Percentiles rank a stretch among this genome's conserved stretches.
Evolutionary conservation across 352 stramenopile species (phyloP).

Genomic region (Phytophthora pini): DNA sequence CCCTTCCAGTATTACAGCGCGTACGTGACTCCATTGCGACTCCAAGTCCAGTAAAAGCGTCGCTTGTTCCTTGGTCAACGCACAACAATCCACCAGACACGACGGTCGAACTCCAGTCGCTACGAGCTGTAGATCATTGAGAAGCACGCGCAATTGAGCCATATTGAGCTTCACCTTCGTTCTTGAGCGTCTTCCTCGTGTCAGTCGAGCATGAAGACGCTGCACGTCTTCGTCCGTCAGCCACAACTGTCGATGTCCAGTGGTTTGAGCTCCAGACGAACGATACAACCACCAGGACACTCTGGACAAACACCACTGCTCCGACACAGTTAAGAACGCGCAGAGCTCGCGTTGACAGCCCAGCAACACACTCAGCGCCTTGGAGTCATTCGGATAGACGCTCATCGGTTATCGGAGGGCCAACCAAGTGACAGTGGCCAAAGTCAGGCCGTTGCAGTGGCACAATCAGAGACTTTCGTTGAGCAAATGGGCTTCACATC

Average conservation of each 20-base stretch:
- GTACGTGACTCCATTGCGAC: conserved; percentile 8
- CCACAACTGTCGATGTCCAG: conserved; percentile 4
- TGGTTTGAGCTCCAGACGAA: background rate
- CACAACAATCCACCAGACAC: conserved; percentile 55
- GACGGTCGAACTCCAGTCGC: conserved; percentile 42
- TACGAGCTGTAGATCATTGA: conserved; percentile 50
- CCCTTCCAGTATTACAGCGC: conserved; percentile 37
- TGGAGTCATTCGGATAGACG: conserved; percentile 18
- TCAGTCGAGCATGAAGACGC: conserved; percentile 25
- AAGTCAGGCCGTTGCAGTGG: conserved; percentile 6
- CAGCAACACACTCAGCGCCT: conserved; percentile 29
- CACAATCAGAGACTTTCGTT: conserved; percentile 10
- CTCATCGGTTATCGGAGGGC: conserved; percentile 22
- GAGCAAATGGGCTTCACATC: conserved; percentile 10
- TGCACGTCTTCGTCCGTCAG: conserved; percentile 17
- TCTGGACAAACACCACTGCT: conserved; percentile 20
- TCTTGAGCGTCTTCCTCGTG: conserved; percentile 7
- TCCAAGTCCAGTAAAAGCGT: conserved; percentile 26
- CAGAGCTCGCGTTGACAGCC: conserved; percentile 32
- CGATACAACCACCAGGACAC: conserved; percentile 28
- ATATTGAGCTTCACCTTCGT: conserved; percentile 15
- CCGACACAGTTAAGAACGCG: conserved; percentile 11
- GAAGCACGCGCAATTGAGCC: conserved; percentile 36
- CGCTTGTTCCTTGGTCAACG: conserved; percentile 29
- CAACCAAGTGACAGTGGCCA: conserved; percentile 18